phyloP scores from a whole-genome alignment of 495 filamentous ascomycete species.

The Hypoxylon fuscum region DNA sequence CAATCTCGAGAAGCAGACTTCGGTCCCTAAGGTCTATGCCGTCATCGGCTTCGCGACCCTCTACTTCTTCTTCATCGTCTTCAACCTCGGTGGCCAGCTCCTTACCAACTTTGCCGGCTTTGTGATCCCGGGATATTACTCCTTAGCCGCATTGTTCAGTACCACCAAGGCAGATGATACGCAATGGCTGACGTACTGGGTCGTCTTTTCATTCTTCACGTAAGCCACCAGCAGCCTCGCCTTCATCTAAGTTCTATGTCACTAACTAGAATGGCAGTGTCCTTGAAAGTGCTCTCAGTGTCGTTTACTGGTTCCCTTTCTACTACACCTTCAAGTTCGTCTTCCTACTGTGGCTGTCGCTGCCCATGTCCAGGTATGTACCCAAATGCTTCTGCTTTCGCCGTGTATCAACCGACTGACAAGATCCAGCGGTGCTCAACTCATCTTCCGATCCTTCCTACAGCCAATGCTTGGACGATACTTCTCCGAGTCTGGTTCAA shows the following conservation, averaged over 20 bases:
- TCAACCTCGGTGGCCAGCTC: constrained; percentile 98
- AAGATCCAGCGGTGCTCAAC: constrained; percentile 82
- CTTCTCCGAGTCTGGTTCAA: constrained; percentile 77
- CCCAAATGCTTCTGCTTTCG: background rate
- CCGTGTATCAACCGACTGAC: constrained; percentile 23
- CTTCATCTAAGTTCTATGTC: background rate
- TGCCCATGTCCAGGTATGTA: constrained; percentile 89
- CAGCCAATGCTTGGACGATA: constrained; percentile 90
- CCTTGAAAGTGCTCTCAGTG: constrained; percentile 89
- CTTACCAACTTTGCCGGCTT: constrained; percentile 97
- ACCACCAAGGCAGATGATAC: constrained; percentile 85
- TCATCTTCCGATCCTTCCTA: constrained; percentile 96
- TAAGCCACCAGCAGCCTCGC: background rate
- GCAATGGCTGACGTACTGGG: constrained; percentile 84
- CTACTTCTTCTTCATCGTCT: constrained; percentile 98
- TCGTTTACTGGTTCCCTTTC: constrained; percentile 99
- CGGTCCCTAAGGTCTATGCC: constrained; percentile 94
- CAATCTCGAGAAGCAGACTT: constrained; percentile 96
- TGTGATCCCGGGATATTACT: constrained; percentile 94
- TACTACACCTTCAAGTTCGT: constrained; percentile 99
- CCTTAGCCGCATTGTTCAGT: constrained; percentile 88
- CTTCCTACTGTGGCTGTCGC: constrained; percentile 94
- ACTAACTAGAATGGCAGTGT: constrained; percentile 60
- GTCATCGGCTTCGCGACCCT: constrained; percentile 84
- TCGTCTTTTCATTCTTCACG: too few species aligned